Conservation (phyloP, 1,284 basidiomycete species). For the Heterobasidion irregulare region DNA sequence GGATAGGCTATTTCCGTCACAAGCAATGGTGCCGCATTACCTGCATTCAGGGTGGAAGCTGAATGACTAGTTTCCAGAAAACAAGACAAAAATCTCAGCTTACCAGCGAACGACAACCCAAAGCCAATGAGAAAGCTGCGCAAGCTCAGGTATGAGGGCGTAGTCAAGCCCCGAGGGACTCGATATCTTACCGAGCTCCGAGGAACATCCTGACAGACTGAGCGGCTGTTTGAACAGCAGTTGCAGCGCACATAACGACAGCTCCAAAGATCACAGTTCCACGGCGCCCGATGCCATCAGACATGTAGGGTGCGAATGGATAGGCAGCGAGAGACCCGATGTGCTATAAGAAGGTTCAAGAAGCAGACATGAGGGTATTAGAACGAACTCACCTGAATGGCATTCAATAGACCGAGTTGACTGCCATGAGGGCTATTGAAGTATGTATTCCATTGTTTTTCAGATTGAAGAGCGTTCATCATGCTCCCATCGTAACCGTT, state of each 20-base stretch:
- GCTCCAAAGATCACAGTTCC: constrained; percentile 55
- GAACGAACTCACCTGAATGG: constrained; percentile 51
- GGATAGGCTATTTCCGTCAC: constrained; percentile 76
- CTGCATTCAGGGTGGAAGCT: constrained; percentile 13
- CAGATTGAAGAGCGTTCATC: constrained; percentile 70
- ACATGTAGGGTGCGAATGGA: constrained; percentile 65
- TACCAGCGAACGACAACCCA: constrained; percentile 59
- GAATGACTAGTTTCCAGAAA: background rate
- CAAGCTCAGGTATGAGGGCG: background rate
- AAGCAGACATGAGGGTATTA: background rate
- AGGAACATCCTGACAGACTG: constrained; percentile 77
- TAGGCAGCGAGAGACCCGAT: constrained; percentile 59
- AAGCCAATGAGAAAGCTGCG: constrained; percentile 69
- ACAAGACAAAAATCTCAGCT: background rate
- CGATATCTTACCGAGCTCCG: constrained; percentile 46
- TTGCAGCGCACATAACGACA: constrained; percentile 53
- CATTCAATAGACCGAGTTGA: constrained; percentile 65
- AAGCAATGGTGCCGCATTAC: constrained; percentile 66
- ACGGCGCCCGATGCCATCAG: constrained; percentile 62
- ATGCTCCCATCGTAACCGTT: constrained; percentile 73
- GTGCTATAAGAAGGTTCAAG: constrained; percentile 31
- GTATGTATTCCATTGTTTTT: constrained; percentile 50
- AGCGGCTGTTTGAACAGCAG: constrained; percentile 61
- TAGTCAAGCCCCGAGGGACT: background rate
- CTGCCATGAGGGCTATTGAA: constrained; percentile 47